Evolutionary conservation across 495 filamentous ascomycete species (phyloP), one percentile per base, ranked within the genome.

Genomic region (Aspergillus taichungensis): DNA sequence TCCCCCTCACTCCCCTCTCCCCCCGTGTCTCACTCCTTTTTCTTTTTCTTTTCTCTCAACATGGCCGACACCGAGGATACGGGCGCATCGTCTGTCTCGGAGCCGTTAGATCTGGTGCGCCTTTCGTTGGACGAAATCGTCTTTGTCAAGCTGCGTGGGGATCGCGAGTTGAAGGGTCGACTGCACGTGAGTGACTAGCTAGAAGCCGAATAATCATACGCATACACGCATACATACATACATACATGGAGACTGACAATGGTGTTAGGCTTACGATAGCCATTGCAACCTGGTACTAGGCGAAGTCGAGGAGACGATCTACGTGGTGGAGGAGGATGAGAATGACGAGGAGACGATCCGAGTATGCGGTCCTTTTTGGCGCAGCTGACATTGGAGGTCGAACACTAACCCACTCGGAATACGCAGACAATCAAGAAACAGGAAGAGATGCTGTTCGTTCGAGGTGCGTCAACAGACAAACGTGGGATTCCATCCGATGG

Each of bases 231-330:
- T 32, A 29, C 10, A 11, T 45, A 32, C 24, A 24, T 32, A 29
- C 10, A 11, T 45, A 32, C 10, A 7, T 41, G 8, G 37, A 31
- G 24, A 42, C 50, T 57, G 52, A 55, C 43, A 32, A 36, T 53
- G 34, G 51, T 52, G n/a, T 37, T 55, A 99, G 94, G 92, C 91
- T 30, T 99, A 96, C 62, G 92, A 99, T 61, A 92, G 86, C 55
- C 92, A 99, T 62, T 97, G 92, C 78, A 99, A 99, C 59, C 68
- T 97, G n/a, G 87, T 99, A 5, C 74, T 99, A 3, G 92, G 94
- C 5, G 94, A 99, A 37, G 92, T 95, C 7, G 88, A 96, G 60
- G 92, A 99, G 72, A 97, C 89, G 6, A 84, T 99, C 44, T 99
- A 96, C 63, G 66, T 90, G 30, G 82, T 94, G 3, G 80, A 83